Base-by-base conservation (phyloP, 495 filamentous ascomycete genomes). In the Xylaria flabelliformis region DNA sequence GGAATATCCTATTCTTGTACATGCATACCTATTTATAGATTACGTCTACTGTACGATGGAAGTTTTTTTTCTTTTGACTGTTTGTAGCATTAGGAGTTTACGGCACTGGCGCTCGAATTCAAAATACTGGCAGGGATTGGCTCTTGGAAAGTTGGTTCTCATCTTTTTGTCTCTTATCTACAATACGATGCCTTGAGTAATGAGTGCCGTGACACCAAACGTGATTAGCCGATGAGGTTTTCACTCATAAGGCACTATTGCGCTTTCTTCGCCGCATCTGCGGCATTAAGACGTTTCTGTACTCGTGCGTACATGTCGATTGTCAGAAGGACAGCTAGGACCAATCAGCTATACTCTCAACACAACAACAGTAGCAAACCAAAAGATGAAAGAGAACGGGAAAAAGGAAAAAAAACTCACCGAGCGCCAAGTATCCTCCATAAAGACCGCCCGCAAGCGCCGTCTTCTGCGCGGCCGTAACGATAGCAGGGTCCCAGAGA, bases 341-440 rank as follows among this genome's bases (percentile, higher is more conserved):
- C 6, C 2, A 15, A n/a, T 56, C n/a, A 67, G 64, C 21, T 15
- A 41, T 2, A 7, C 58, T 32, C 42, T 17, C 68, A 48, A 67
- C 48, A 51, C 32, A 24, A 66, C 9, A 39, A 39, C 1, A 24
- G 9, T n/a, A 15, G 12, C 2, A 6, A 21, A 13, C 3, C 3
- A 19, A 50, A 46, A 21, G 48, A 34, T 29, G n/a, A 17, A 32
- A 41, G 15, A 32, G 7, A 1, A n/a, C 55, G 3, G 26, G 26
- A 29, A 2, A 1, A 13, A 32, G 29, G 12, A 10, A 24, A 2
- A 46, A 90, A 2, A 46, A 90, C 91, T 83, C 82, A 94, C 93
- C 91, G 44, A 95, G 76, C 34, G 87, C 84, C 42, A 93, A 79
- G 85, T 93, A 97, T 6, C 91, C 91, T 17, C 86, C 89, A 78